Conservation (phyloP, 2,329 filamentous ascomycete genomes). For the Thermothelomyces thermophilus region DNA sequence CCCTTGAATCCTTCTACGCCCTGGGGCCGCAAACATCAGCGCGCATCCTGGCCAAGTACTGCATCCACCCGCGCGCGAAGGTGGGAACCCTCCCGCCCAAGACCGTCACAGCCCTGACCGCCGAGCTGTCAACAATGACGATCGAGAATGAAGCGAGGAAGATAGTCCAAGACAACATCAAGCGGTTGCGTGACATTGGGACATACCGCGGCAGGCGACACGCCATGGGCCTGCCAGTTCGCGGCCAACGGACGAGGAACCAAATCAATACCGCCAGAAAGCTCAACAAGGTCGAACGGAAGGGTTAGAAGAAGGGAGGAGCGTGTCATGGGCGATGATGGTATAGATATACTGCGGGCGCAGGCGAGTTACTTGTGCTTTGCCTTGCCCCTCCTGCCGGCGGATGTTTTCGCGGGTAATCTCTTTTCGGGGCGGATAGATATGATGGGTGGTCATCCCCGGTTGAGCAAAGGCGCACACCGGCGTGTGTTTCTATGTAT, state of each 20-base stretch:
- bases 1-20: conserved; percentile 79
- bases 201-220: conserved; percentile 83
- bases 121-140: conserved; percentile 83
- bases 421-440: neutral
- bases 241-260: conserved; percentile 81
- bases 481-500: conserved; percentile 8
- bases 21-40: conserved; percentile 64
- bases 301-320: conserved; percentile 27
- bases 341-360: neutral
- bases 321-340: neutral
- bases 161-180: conserved; percentile 77
- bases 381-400: neutral
- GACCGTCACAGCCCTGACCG: conserved; percentile 74
- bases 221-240: conserved; percentile 84
- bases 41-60: conserved; percentile 79
- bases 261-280: conserved; percentile 58
- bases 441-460: neutral
- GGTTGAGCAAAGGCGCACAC: neutral
- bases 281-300: conserved; percentile 52
- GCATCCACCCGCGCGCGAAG: conserved; percentile 77
- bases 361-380: neutral
- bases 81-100: conserved; percentile 68
- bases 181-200: conserved; percentile 81
- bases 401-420: neutral
- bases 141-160: conserved; percentile 84